Base-by-base conservation (phyloP, 2,329 filamentous ascomycete genomes). In the Xylariaceae sp. region DNA sequence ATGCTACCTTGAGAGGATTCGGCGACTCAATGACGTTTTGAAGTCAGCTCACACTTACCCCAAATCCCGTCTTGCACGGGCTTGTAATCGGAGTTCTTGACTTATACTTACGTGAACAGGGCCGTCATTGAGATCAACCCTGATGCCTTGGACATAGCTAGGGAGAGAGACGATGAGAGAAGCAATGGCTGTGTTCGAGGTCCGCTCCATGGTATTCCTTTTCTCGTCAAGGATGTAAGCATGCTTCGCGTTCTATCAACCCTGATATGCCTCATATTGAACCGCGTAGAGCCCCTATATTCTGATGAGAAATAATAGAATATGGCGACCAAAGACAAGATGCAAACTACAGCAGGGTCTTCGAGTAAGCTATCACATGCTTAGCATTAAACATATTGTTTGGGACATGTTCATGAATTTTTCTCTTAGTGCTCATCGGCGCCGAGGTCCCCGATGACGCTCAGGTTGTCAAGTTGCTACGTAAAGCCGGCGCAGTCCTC, bases 191-290 rank as follows among this genome's bases (percentile, higher is more conserved):
- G 74, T 45, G 71, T 85, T 8, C 80, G 86, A n/a, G 82, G 87
- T 1, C 83, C 84, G 0, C 77, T 92, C 1, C 88, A 92, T 70
- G 88, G 88, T 2, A 89, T 92, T 49, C 88, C 89, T 0, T 89
- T 89, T 70, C 77, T 88, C 2, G 82, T 90, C 64, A 92, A 92
- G 73, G 88, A 92, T 69, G 60, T 60, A 35, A 60, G 58, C 35
- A 1, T 34, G 48, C n/a, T n/a, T n/a, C n/a, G n/a, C n/a, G n/a
- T n/a, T n/a, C n/a, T n/a, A n/a, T 34, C 48, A 34, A 13, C 23
- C 17, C 2, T 13, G 2, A 30, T 10, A 10, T 49, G n/a, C 10
- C 42, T 45, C 10, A 2, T 13, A 5, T 45, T n/a, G 42, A 13
- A 3, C 42, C 4, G 1, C 7, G 23, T 35, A 42, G 34, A 5